Percentiles rank a stretch among this genome's conserved stretches.
These are phyloP conservation scores for Ceriops zippeliana DNA, from an alignment of 345 rosid genomes.

Conservation along the genomic window DNA sequence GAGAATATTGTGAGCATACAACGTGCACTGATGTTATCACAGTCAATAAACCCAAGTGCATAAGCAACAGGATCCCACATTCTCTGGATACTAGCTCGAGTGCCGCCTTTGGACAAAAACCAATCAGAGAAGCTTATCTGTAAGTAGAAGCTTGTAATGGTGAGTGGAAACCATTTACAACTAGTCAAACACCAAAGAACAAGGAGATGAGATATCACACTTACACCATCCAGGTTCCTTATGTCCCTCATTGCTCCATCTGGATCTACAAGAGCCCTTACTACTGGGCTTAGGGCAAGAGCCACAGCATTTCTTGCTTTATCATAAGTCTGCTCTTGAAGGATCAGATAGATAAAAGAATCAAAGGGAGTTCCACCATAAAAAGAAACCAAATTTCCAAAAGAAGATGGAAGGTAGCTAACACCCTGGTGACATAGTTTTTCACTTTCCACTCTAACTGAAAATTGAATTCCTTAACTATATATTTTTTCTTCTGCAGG, in stretches of 20 bases:
- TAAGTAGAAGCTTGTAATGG: conserved; percentile 19
- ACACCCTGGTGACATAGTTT: neutral
- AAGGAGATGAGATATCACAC: conserved; percentile 14
- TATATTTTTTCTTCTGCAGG: neutral
- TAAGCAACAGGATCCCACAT: conserved; percentile 99
- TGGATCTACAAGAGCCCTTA: conserved; percentile 81
- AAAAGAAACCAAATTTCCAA: conserved; percentile 1
- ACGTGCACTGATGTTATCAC: conserved; percentile 97
- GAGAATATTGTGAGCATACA: conserved; percentile 99
- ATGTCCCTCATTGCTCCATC: conserved; percentile 91
- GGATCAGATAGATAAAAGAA: conserved; percentile 3
- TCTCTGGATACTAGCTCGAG: conserved; percentile 79
- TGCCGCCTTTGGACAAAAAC: conserved; percentile 97
- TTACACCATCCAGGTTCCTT: conserved; percentile 80
- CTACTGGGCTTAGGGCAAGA: conserved; percentile 93
- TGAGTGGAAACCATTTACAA: conserved; percentile 1
- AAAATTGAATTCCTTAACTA: neutral
- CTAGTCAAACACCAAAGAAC: conserved; percentile 4
- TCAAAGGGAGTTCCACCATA: conserved; percentile 10
- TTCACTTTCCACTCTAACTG: neutral
- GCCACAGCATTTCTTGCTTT: conserved; percentile 93
- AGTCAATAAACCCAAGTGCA: conserved; percentile 97
- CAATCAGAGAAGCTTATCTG: conserved; percentile 98
- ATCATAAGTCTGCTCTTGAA: conserved; percentile 65
- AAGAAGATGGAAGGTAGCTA: neutral